Base-by-base conservation (phyloP, 2,329 filamentous ascomycete species). In the Zasmidium citrigriseum region DNA sequence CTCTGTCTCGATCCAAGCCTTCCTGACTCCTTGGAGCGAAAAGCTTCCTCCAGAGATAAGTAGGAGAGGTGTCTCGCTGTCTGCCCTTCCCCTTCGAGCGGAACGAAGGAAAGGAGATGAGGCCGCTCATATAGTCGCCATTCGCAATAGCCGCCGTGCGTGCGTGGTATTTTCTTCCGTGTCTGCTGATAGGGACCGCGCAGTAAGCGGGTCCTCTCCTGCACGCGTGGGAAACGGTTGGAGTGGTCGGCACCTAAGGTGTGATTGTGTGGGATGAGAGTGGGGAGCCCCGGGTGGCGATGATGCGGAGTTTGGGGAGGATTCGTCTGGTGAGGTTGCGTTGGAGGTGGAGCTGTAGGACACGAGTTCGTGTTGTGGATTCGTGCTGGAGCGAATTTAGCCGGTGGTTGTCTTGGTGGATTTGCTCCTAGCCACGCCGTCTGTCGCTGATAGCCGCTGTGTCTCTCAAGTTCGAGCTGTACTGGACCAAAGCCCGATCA, bases 61-160 rank as follows among this genome's bases (percentile, higher is more conserved):
- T 11, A 47, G 45, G 4, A 47, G 7, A 5, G 5, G 4, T 22
- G 41, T n/a, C 20, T 52, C 34, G 25, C 29, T 53, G 55, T 54
- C 38, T 58, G 34, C 52, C 52, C 20, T 54, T 58, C 16, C 45
- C 29, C 18, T 16, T 44, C 4, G 5, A 21, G 11, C 27, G 41
- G 48, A 24, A 24, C 21, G 34, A 21, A 11, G 11, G 44, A 29
- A 21, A 18, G 11, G 44, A 55, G 52, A 58, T 18, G 22, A 55
- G 20, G 23, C 38, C 9, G 49, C 45, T 58, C 51, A 58, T 58
- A 51, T 50, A 50, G n/a, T 45, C 55, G 34, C 44, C 4, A 25
- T 47, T 21, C 9, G 10, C 45, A 41, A 41, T 41, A 41, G 34
- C 34, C 34, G 34, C 34, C 34, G 34, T 41, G 27, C 27, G 14